Base-by-base conservation (phyloP, 805 yeast genomes). In the Saccharomycopsis vini region DNA sequence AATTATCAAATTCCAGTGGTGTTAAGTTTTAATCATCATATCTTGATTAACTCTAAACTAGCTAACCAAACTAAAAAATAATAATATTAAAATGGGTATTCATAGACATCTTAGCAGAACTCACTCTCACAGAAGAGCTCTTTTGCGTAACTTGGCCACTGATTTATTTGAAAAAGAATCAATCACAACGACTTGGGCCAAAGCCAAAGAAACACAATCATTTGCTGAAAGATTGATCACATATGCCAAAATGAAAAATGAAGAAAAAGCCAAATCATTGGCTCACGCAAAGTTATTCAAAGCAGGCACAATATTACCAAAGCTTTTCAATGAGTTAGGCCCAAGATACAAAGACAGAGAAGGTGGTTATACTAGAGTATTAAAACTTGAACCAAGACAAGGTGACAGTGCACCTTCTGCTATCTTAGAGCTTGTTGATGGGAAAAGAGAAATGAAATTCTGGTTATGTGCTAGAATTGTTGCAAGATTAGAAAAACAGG, bases 351-450 rank as follows among this genome's bases (percentile, higher is more conserved):
- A 66, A 3, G 55, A 62, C 20, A 74, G 95, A 63, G 57, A 62
- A 1, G 84, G 87, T 49, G 97, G 97, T 1, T 90, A 81, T 65
- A 87, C 97, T 2, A 75, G 97, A 53, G 75, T 90, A 43, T 64
- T 88, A 50, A 79, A 75, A 53, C 67, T 92, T 49, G 97, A 92
- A 61, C 87, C 89, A 15, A 72, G 97, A 52, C 62, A 81, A 38
- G 89, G 92, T 44, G 98, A 92, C 60, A 82, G 79, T 49, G 95
- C 97, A 0, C 89, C 89, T 26, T 92, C 85, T 70, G 79, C 92
- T 0, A 79, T 89, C 6, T 57, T 92, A 43, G 98, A 92, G 62
- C 68, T 92, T 39, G 94, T 90, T 1, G 95, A 84, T 54, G 77
- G 80, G 3, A 50, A 53, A 15, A 66, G 76, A 47, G 95, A 86